Base-by-base conservation (phyloP, 495 filamentous ascomycete genomes). In the Penicillium atrosanguineum region DNA sequence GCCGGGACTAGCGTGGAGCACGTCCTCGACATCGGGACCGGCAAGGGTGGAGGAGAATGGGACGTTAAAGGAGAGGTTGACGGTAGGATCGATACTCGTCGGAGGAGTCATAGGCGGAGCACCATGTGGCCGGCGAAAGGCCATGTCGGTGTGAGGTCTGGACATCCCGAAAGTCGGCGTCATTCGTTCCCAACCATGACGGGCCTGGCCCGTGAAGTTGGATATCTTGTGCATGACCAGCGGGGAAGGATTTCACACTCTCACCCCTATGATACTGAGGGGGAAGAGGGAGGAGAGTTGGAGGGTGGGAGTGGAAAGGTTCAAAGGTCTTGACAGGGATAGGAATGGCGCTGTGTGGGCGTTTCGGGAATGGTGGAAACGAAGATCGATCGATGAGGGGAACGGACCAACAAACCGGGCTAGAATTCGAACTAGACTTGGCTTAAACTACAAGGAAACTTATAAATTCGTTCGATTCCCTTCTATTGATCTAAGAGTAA, bases 121-220 rank as follows among this genome's bases (percentile, higher is more conserved):
- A 48, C 79, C 82, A 68, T 86, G 83, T 53, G 80, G 82, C 66
- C 83, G 90, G 80, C 83, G 89, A 71, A 77, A 80, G 67, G 86
- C 78, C 81, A 92, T 86, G 61, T 89, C 87, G 75, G 86, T 83
- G 62, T 86, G 85, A 63, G 86, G 84, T 65, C 83, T 77, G 54
- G 84, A 87, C 82, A 90, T 90, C 77, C 83, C 83, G 65, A 90
- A 89, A 52, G 89, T 87, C 58, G 87, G 89, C 65, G 83, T 83
- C 83, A 94, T 93, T 79, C 89, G 85, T 77, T 95, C 90, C 80
- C 87, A 89, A 81, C 90, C 92, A 84, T 95, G 90, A 78, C 91
- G 88, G 81, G 84, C 84, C 58, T 77, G 74, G 69, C 83, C 83
- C 59, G 84, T 85, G 63, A 95, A 90, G 75, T 89, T 92, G 72